These are phyloP conservation scores for Lanmaoa rubissima DNA, from an alignment of 768 basidiomycete genomes.

Conservation along the genomic window DNA sequence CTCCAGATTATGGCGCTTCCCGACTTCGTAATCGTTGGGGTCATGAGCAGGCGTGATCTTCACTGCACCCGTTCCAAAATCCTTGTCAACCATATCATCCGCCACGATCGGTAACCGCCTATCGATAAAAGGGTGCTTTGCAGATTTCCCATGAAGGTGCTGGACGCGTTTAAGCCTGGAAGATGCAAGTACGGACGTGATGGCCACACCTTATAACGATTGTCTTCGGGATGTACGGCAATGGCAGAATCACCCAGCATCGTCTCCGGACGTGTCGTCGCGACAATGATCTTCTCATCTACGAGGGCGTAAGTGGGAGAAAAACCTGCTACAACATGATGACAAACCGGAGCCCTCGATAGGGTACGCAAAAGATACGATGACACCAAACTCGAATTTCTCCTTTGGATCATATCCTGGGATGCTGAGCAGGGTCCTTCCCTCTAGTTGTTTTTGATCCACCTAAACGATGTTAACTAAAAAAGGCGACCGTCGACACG, in stretches of 20 bases:
- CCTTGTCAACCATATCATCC: conserved; percentile 89
- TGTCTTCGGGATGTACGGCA: conserved; percentile 92
- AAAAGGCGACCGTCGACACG: too few species aligned
- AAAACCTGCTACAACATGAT: neutral
- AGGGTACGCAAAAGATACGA: conserved; percentile 94
- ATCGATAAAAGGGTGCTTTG: conserved; percentile 81
- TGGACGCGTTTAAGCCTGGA: conserved; percentile 23
- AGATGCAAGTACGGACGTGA: neutral
- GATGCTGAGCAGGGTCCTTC: conserved; percentile 81
- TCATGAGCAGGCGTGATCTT: conserved; percentile 99
- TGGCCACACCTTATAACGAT: conserved; percentile 68
- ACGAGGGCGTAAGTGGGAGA: neutral
- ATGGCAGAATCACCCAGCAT: conserved; percentile 98
- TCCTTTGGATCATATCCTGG: conserved; percentile 97
- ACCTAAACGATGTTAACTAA: conserved; percentile 49
- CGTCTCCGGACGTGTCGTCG: conserved; percentile 97
- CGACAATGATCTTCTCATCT: conserved; percentile 91
- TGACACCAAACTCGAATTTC: conserved; percentile 94
- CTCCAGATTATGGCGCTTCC: conserved; percentile 78
- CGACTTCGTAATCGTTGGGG: conserved; percentile 95
- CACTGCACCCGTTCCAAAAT: conserved; percentile 96
- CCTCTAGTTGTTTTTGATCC: conserved; percentile 85
- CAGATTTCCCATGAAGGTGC: conserved; percentile 95
- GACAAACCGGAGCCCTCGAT: conserved; percentile 77
- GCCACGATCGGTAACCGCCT: conserved; percentile 86